These are phyloP conservation scores for Danielia oregonensis DNA, from an alignment of 805 yeast species.

Conservation along the genomic window DNA sequence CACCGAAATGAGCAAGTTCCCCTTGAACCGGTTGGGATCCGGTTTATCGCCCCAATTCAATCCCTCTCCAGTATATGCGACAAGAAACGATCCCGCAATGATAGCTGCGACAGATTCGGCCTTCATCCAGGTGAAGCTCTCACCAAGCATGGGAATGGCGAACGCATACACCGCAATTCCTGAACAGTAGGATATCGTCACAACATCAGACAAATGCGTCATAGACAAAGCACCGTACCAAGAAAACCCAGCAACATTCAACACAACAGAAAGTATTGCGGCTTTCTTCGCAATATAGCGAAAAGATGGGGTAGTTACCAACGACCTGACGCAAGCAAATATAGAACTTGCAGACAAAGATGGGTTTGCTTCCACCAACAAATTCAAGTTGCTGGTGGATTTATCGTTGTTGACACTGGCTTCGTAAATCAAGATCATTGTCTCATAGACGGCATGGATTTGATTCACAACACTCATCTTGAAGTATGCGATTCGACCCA, in stretches of 20 bases:
- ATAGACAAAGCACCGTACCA: conserved; percentile 84
- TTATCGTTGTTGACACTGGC: conserved; percentile 34
- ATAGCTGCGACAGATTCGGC: conserved; percentile 65
- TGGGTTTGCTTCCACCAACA: conserved; percentile 33
- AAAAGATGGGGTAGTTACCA: conserved; percentile 44
- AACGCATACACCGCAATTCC: conserved; percentile 86
- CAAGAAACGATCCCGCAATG: conserved; percentile 68
- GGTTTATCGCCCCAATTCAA: conserved; percentile 9
- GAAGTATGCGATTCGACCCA: too few species aligned
- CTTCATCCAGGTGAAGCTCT: conserved; percentile 60
- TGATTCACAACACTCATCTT: conserved; percentile 38
- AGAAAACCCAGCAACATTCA: conserved; percentile 73
- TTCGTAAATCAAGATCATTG: conserved; percentile 39
- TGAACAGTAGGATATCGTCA: conserved; percentile 87
- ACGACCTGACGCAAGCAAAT: conserved; percentile 28
- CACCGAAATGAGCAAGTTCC: conserved; percentile 63
- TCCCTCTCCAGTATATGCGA: conserved; percentile 60
- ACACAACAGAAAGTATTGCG: conserved; percentile 47
- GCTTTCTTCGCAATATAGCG: conserved; percentile 44
- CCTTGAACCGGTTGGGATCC: conserved; percentile 53
- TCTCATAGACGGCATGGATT: conserved; percentile 42
- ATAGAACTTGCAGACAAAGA: conserved; percentile 34
- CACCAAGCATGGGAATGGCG: conserved; percentile 71
- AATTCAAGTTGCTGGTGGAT: conserved; percentile 29
- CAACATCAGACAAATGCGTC: conserved; percentile 79